Evolutionary conservation across 1,284 basidiomycete genomes (phyloP).

Genomic region (Athelia psychrophila): DNA sequence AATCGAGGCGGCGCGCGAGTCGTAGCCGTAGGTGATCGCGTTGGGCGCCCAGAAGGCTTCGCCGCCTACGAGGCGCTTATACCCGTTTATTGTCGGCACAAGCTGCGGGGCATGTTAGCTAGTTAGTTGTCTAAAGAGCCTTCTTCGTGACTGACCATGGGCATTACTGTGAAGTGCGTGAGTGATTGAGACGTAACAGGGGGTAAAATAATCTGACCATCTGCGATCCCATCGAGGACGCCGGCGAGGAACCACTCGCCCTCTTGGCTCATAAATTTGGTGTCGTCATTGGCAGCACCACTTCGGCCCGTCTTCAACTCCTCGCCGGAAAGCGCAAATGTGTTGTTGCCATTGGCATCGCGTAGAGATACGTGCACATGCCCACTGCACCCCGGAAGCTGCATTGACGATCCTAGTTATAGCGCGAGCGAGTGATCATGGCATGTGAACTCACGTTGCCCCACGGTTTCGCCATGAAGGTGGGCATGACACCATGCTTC

Average conservation of each 20-base stretch:
- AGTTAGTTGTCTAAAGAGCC: no score
- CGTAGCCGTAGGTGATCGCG: conserved; percentile 91
- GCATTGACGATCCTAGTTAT: conserved; percentile 3
- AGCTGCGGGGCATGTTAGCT: conserved; percentile 41
- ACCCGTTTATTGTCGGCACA: conserved; percentile 95
- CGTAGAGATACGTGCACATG: conserved; percentile 92
- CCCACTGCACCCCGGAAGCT: conserved; percentile 91
- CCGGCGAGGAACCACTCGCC: conserved; percentile 95
- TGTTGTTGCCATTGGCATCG: conserved; percentile 67
- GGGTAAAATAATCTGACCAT: conserved; percentile 51
- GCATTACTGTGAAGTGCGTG: conserved; percentile 47
- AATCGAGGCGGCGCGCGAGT: conserved; percentile 89
- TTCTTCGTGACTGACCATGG: conserved; percentile 50
- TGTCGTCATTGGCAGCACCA: conserved; percentile 76
- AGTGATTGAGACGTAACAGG: not conserved
- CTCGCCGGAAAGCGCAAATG: conserved; percentile 70
- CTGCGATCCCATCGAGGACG: conserved; percentile 83
- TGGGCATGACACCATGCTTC: conserved; percentile 85
- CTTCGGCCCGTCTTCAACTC: conserved; percentile 63
- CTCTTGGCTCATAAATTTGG: conserved; percentile 78
- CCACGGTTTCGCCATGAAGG: conserved; percentile 99
- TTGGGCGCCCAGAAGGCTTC: conserved; percentile 96
- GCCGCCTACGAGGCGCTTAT: conserved; percentile 94
- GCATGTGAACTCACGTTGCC: conserved; percentile 60
- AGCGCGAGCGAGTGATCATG: not conserved